These are phyloP conservation scores for Taxillus chinensis DNA, from an alignment of 164 flowering plant genomes.

Conservation along the genomic window DNA sequence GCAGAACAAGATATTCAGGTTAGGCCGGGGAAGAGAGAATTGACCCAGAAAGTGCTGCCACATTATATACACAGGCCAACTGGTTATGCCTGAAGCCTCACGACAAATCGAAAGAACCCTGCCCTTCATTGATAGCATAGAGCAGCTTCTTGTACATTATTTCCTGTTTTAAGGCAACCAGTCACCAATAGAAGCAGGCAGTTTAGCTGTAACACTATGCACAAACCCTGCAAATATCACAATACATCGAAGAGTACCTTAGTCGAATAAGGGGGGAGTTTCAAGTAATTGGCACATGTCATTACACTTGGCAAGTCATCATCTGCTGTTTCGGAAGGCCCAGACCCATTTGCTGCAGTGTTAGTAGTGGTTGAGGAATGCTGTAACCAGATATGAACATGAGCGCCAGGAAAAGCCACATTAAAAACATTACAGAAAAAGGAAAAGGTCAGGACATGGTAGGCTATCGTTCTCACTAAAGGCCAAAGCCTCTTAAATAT, in stretches of 20 bases:
- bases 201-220: not conserved
- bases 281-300: constrained; percentile 99
- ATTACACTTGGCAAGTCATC: constrained; percentile 98
- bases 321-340: constrained; percentile 73
- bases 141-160: constrained; percentile 88
- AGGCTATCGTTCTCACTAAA: too few relatives aligned
- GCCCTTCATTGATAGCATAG: constrained; percentile 93
- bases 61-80: constrained; percentile 9
- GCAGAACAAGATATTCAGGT: constrained; percentile 12
- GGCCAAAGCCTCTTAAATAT: too few relatives aligned
- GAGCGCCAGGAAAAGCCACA: not conserved
- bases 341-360: constrained; percentile 52
- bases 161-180: constrained; percentile 44
- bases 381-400: constrained; percentile 29
- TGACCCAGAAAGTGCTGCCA: constrained; percentile 1
- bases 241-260: constrained; percentile 41
- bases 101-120: constrained; percentile 96
- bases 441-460: too few relatives aligned
- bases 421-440: too few relatives aligned
- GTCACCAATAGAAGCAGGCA: not conserved
- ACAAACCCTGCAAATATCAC: not conserved
- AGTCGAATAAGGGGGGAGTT: constrained; percentile 96
- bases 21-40: constrained; percentile 10
- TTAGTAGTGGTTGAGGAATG: constrained; percentile 57
- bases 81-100: constrained; percentile 28